Evolutionary conservation across 2,329 filamentous ascomycete species (phyloP).

Genomic region (Pseudophaeomoniella oleicola): DNA sequence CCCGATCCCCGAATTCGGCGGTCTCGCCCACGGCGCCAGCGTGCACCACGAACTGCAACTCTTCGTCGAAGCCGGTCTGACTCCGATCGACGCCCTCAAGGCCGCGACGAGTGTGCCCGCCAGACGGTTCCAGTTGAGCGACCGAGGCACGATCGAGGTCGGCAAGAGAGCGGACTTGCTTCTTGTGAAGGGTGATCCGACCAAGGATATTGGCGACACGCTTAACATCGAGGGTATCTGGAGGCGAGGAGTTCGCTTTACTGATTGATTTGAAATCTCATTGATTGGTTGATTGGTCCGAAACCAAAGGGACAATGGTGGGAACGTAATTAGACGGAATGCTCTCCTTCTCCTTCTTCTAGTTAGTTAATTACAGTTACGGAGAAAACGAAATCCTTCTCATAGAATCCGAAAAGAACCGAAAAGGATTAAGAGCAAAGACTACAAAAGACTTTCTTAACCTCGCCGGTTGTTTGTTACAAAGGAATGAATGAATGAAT

Average conservation of each 20-base stretch:
- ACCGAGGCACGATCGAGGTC: conserved; percentile 14
- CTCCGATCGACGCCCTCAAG: conserved; percentile 12
- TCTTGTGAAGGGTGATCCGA: conserved; percentile 12
- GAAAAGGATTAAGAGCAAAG: too few relatives aligned
- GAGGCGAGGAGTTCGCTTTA: conserved; percentile 6
- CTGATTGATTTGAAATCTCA: too few relatives aligned
- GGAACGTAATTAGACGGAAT: too few relatives aligned
- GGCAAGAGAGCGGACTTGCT: conserved; percentile 12
- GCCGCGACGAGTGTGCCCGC: conserved; percentile 15
- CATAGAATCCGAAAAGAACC: too few relatives aligned
- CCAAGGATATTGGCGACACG: conserved; percentile 4
- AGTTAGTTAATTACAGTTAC: too few relatives aligned
- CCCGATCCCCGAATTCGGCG: neutral
- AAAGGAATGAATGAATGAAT: too few relatives aligned
- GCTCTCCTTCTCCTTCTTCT: too few relatives aligned
- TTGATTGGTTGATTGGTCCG: too few relatives aligned
- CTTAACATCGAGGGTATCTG: conserved; percentile 7
- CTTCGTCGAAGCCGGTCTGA: conserved; percentile 15
- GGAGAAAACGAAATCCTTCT: too few relatives aligned
- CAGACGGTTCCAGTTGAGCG: conserved; percentile 12
- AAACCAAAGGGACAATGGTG: too few relatives aligned
- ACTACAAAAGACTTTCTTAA: too few relatives aligned
- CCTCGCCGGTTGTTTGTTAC: too few relatives aligned
- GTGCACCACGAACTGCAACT: conserved; percentile 16
- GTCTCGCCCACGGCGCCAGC: conserved; percentile 8